phyloP scores from a whole-genome alignment of 2,329 filamentous ascomycete species.

The Trichoderma sp. region DNA sequence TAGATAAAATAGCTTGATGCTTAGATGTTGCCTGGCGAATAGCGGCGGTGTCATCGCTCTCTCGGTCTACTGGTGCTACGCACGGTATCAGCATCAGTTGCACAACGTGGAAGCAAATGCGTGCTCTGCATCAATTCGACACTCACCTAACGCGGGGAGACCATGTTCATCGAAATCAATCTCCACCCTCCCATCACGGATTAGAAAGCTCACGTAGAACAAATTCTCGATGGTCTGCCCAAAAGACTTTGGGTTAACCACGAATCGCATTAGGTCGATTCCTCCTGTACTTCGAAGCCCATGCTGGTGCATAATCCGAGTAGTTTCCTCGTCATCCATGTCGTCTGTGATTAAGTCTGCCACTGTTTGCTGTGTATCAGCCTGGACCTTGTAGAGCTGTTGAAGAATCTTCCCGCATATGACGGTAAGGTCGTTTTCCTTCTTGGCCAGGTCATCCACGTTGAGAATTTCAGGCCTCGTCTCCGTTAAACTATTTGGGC shows the following conservation, averaged over 20 bases:
- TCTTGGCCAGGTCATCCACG: slow-evolving; percentile 70
- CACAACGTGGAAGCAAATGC: background rate
- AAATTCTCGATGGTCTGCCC: slow-evolving; percentile 95
- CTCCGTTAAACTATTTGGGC: slow-evolving; percentile 64
- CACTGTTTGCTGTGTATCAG: slow-evolving; percentile 46
- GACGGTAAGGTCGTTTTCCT: slow-evolving; percentile 74
- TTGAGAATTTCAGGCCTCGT: slow-evolving; percentile 76
- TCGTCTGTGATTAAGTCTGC: slow-evolving; percentile 44
- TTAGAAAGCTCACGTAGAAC: slow-evolving; percentile 93
- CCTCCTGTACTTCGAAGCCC: slow-evolving; percentile 67
- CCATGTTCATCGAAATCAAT: slow-evolving; percentile 71
- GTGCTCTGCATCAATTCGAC: background rate
- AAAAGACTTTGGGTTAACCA: slow-evolving; percentile 85
- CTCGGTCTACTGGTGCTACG: slow-evolving; percentile 37
- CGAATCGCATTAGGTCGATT: slow-evolving; percentile 79
- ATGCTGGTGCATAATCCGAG: slow-evolving; percentile 59
- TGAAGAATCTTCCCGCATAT: slow-evolving; percentile 74
- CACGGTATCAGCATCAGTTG: slow-evolving; percentile 22
- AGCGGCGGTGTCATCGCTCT: slow-evolving; percentile 46
- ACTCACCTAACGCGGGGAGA: slow-evolving; percentile 77
- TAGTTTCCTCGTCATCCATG: slow-evolving; percentile 44
- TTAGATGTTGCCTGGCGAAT: slow-evolving; percentile 56
- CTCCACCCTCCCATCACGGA: slow-evolving; percentile 76
- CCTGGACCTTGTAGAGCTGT: slow-evolving; percentile 52
- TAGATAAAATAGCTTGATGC: slow-evolving; percentile 82